A percentile compares a stretch with the other conserved stretches of the same genome.
phyloP scores from a whole-genome alignment of 768 basidiomycete species.

The Rubroboletus satanas region DNA sequence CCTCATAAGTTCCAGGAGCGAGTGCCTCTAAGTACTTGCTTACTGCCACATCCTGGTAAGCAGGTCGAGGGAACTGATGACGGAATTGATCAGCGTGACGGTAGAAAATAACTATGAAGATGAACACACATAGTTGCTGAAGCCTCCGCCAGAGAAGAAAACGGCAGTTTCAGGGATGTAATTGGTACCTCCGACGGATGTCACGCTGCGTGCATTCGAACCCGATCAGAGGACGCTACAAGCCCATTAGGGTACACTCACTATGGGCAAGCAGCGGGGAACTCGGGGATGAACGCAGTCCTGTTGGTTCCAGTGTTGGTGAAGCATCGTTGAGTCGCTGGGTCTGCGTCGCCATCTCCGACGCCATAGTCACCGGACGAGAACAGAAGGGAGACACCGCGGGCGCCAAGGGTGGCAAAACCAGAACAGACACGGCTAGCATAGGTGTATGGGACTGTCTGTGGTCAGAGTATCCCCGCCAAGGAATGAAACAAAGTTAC shows the following conservation, averaged over 20 bases:
- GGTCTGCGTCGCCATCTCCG: conserved; percentile 56
- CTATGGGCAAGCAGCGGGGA: conserved; percentile 63
- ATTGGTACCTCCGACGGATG: conserved; percentile 65
- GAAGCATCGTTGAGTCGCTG: conserved; percentile 49
- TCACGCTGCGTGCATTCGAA: conserved; percentile 45
- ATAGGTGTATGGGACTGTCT: conserved; percentile 51
- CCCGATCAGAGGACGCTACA: background rate
- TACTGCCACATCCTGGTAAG: conserved; percentile 50
- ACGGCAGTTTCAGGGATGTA: conserved; percentile 57
- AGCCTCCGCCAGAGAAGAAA: conserved; percentile 68
- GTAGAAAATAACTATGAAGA: background rate
- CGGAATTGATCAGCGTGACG: background rate
- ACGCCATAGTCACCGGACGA: conserved; percentile 68
- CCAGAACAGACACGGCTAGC: conserved; percentile 54
- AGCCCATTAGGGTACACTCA: conserved; percentile 20
- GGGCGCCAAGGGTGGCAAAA: conserved; percentile 66
- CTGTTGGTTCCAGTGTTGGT: conserved; percentile 56
- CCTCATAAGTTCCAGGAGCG: conserved; percentile 47
- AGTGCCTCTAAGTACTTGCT: conserved; percentile 42
- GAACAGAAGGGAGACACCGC: conserved; percentile 63
- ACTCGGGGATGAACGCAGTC: conserved; percentile 52
- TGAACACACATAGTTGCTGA: conserved; percentile 57
- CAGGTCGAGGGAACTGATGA: conserved; percentile 48
- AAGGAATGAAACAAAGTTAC: conserved; percentile 26
- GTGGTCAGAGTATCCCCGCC: background rate